These are phyloP conservation scores for Phaeodactylum tricornutum DNA, from an alignment of 108 stramenopile species.

Conservation along the genomic window DNA sequence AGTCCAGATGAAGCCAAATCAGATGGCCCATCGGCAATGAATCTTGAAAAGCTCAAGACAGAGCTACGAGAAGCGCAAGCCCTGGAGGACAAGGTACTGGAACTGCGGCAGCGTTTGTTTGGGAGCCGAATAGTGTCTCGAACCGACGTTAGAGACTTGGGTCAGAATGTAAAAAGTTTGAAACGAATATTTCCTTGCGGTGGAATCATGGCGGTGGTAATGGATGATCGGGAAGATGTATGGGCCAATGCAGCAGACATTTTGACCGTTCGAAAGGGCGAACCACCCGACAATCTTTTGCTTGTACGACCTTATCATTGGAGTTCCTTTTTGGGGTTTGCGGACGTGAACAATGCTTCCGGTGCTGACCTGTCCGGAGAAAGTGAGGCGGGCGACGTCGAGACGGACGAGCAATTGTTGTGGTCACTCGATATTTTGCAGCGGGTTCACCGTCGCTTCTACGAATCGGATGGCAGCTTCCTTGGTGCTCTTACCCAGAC, in stretches of 20 bases:
- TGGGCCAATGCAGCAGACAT: conserved; percentile 64
- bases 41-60: conserved; percentile 32
- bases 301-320: conserved; percentile 76
- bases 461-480: conserved; percentile 25
- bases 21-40: conserved; percentile 17
- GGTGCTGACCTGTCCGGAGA: conserved; percentile 51
- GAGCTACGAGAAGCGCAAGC: conserved; percentile 42
- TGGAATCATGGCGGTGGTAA: conserved; percentile 72
- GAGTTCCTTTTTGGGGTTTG: conserved; percentile 65
- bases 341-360: conserved; percentile 80
- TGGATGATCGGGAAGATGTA: conserved; percentile 87
- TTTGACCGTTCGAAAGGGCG: conserved; percentile 29
- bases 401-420: conserved; percentile 46
- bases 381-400: conserved; percentile 18
- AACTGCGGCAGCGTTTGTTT: conserved; percentile 59
- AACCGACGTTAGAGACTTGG: conserved; percentile 80
- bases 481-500: conserved; percentile 13
- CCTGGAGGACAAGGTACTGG: conserved; percentile 47
- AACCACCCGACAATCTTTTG: conserved; percentile 77
- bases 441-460: conserved; percentile 53
- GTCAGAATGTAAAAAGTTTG: conserved; percentile 72
- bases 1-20: conserved; percentile 3
- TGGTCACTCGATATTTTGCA: conserved; percentile 61
- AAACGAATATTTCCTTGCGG: conserved; percentile 81
- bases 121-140: conserved; percentile 78